phyloP scores from a whole-genome alignment of 2,329 filamentous ascomycete species.

The Monosporascus sp. region DNA sequence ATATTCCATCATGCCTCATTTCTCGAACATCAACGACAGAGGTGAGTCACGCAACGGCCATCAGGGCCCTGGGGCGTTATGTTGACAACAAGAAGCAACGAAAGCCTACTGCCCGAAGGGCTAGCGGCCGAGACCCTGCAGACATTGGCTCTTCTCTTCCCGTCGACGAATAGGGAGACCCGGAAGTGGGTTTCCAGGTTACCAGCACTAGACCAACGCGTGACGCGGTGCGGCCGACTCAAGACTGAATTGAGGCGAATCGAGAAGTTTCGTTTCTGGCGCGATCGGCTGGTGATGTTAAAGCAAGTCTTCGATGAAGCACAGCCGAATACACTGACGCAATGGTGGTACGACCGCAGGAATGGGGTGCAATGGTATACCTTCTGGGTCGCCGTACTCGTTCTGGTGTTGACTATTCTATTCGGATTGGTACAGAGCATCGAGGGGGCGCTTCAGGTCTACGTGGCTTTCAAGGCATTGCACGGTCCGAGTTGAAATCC shows the following conservation, averaged over 20 bases:
- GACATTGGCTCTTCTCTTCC: conserved; percentile 33
- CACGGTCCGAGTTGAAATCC: neutral
- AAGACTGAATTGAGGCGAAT: conserved; percentile 27
- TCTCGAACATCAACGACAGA: conserved; percentile 21
- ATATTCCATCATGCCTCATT: conserved; percentile 38
- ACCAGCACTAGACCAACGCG: conserved; percentile 19
- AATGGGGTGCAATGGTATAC: conserved; percentile 40
- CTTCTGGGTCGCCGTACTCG: conserved; percentile 39
- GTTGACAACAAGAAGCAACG: neutral
- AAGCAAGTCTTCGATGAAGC: conserved; percentile 37
- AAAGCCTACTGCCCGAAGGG: conserved; percentile 22
- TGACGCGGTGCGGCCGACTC: conserved; percentile 25
- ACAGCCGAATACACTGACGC: conserved; percentile 26
- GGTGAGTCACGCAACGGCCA: neutral
- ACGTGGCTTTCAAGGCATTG: conserved; percentile 5
- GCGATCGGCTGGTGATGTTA: conserved; percentile 35
- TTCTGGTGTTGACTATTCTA: conserved; percentile 30
- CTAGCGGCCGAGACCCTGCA: conserved; percentile 31
- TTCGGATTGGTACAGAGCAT: conserved; percentile 37
- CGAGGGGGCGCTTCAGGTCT: conserved; percentile 36
- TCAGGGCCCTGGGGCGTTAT: neutral
- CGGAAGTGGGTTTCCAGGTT: neutral
- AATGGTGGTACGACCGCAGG: conserved; percentile 39
- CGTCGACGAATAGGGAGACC: conserved; percentile 8
- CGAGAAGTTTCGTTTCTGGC: conserved; percentile 34